Conservation (phyloP, 495 filamentous ascomycete genomes). For the Aspergillus wentii region DNA sequence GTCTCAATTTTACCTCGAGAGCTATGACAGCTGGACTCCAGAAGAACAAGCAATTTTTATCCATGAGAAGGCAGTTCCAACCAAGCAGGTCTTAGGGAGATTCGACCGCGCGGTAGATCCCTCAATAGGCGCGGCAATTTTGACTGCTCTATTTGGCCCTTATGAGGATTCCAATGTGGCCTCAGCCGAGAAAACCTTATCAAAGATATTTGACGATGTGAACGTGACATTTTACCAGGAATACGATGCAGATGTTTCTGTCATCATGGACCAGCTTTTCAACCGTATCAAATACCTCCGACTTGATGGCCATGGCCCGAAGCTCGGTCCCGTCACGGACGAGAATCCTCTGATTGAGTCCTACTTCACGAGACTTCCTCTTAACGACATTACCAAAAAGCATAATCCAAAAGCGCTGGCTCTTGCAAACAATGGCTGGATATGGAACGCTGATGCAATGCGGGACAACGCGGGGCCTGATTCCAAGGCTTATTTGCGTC, state of each 20-base stretch:
- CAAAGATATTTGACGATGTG: slow-evolving; percentile 69
- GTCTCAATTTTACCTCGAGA: slow-evolving; percentile 14
- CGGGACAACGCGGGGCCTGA: slow-evolving; percentile 87
- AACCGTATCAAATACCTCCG: slow-evolving; percentile 92
- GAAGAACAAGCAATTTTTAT: slow-evolving; percentile 60
- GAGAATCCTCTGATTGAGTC: slow-evolving; percentile 84
- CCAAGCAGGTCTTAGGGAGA: slow-evolving; percentile 70
- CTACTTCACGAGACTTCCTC: slow-evolving; percentile 89
- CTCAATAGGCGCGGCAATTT: slow-evolving; percentile 59
- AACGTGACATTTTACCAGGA: slow-evolving; percentile 88
- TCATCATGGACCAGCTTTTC: slow-evolving; percentile 84
- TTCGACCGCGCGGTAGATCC: slow-evolving; percentile 67
- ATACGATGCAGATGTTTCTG: slow-evolving; percentile 77
- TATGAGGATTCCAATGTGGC: slow-evolving; percentile 39
- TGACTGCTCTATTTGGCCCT: slow-evolving; percentile 65
- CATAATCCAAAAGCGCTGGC: slow-evolving; percentile 73
- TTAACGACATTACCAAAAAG: slow-evolving; percentile 71
- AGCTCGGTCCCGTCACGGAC: slow-evolving; percentile 70
- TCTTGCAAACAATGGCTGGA: slow-evolving; percentile 96
- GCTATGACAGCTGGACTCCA: slow-evolving; percentile 45
- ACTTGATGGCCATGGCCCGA: slow-evolving; percentile 87
- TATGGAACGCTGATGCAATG: slow-evolving; percentile 93
- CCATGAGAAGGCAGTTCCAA: slow-evolving; percentile 55
- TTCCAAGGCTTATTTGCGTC: slow-evolving; percentile 83
- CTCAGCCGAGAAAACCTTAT: slow-evolving; percentile 43